Conservation (phyloP, 169 alveolate genomes). For the Plasmodium adleri region DNA sequence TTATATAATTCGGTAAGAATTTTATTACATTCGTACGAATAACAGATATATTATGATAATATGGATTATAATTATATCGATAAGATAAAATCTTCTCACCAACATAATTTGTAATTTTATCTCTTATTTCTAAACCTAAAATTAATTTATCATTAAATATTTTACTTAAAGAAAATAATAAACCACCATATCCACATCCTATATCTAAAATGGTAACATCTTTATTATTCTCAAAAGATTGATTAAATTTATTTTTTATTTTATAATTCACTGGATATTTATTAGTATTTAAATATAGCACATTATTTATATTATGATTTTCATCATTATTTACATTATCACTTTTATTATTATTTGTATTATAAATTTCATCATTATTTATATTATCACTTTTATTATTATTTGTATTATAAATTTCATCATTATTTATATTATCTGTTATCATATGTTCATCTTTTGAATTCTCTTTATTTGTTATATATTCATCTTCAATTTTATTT, state of each 20-base stretch:
- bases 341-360: background rate
- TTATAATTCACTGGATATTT: constrained; percentile 29
- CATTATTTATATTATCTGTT: background rate
- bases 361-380: background rate
- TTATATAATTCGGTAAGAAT: constrained; percentile 89
- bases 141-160: constrained; percentile 82
- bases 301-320: background rate
- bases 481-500: background rate
- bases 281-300: constrained; percentile 33
- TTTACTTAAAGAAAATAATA: constrained; percentile 85
- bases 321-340: background rate
- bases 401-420: background rate
- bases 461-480: constrained; percentile 5
- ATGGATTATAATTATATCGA: constrained; percentile 77
- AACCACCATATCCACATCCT: constrained; percentile 94
- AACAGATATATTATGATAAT: constrained; percentile 85
- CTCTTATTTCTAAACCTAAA: constrained; percentile 92
- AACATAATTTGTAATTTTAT: constrained; percentile 91
- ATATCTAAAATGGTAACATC: constrained; percentile 85
- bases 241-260: background rate
- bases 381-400: background rate
- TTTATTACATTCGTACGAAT: constrained; percentile 92
- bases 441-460: background rate
- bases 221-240: background rate
- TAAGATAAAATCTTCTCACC: constrained; percentile 88